Base-by-base conservation (phyloP, 2,329 filamentous ascomycete genomes). In the Calycina herbarum region DNA sequence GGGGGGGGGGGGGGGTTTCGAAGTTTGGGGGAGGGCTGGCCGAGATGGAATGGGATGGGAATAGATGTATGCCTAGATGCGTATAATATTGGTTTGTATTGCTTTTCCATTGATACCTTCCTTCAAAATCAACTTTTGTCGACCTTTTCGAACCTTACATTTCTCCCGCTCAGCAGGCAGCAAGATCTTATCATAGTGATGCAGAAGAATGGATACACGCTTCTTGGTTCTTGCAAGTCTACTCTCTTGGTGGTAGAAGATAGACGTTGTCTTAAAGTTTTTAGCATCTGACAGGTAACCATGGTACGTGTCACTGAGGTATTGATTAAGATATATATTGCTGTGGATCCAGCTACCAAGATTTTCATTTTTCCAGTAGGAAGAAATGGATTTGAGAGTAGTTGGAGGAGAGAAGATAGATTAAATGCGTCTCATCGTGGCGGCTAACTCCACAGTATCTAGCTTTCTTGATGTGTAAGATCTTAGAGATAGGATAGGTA, bases 271-370 rank as follows among this genome's bases (percentile, higher is more conserved):
- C 45, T 51, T 51, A 51, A 3, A 24, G 13, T 24, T 11, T 51
- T 51, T 51, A 10, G 3, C 45, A 51, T 51, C 45, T 51, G 45
- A 51, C 20, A 51, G 42, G 20, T 24, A 24, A 24, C n/a, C 20
- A 11, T 51, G 45, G 45, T 51, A 51, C 45, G 45, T 51, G 45
- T 51, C n/a, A 24, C 45, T 20, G 45, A 51, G 45, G 45, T 51
- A 51, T 51, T 51, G 45, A 51, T 24, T 51, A 20, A 51, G 20
- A 24, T 10, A 51, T 13, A 27, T 51, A 27, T 51, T 51, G 45
- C 17, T 51, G 45, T 51, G 20, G 45, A 51, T 51, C 20, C 45
- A 11, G 24, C 3, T 13, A 51, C 45, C 20, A 51, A 51, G 20
- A 24, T 51, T 3, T 8, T 51, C 45, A 15, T 51, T 24, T 15